A percentile compares a stretch with the other conserved stretches of the same genome.
Conservation (phyloP, 2,329 filamentous ascomycete species). For the Chrysoporthe austroafricana region DNA sequence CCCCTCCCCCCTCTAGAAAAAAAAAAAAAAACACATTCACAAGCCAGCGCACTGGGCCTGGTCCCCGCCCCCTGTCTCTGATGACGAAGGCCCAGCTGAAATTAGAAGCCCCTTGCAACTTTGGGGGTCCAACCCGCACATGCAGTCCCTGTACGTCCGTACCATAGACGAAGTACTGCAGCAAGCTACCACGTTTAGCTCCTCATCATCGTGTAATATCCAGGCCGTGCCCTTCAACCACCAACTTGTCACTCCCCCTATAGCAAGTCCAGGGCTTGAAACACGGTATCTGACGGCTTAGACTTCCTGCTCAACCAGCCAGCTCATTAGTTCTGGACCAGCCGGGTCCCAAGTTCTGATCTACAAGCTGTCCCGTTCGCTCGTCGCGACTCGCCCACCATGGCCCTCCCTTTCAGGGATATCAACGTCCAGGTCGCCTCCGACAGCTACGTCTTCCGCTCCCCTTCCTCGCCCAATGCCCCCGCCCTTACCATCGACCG, state of each 20-base stretch:
- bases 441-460: constrained; percentile 94
- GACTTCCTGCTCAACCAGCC: not conserved
- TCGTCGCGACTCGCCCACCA: constrained; percentile 31
- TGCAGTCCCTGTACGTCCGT: not conserved
- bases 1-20: not conserved
- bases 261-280: not conserved
- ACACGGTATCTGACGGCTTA: not conserved
- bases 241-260: constrained; percentile 3
- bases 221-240: not conserved
- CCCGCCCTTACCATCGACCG: constrained; percentile 88
- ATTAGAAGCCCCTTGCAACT: constrained; percentile 27
- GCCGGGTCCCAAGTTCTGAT: constrained; percentile 1
- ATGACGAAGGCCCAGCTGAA: constrained; percentile 27
- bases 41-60: constrained; percentile 16
- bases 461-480: constrained; percentile 87
- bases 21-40: constrained; percentile 14
- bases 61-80: constrained; percentile 5
- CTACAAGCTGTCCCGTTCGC: constrained; percentile 14
- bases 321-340: not conserved
- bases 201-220: not conserved
- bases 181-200: constrained; percentile 16
- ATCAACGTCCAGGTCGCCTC: constrained; percentile 94
- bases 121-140: constrained; percentile 13
- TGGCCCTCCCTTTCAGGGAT: constrained; percentile 78
- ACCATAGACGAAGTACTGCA: not conserved